A percentile compares a stretch with the other conserved stretches of the same genome.
Conservation (phyloP, 257 asterid genomes). For the Ilex asprella region DNA sequence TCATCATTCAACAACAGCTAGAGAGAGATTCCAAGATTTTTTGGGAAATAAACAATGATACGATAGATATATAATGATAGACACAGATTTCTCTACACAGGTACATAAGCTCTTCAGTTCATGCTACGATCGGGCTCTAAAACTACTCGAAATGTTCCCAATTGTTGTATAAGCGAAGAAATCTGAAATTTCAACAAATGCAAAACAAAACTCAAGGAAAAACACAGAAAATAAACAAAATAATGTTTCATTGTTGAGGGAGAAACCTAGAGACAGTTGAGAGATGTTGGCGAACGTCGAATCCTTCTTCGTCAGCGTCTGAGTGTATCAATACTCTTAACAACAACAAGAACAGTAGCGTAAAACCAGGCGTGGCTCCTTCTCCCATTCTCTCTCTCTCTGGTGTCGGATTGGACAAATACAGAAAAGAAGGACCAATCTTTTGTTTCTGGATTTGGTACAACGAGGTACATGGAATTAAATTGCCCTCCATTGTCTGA, state of each 20-base stretch:
- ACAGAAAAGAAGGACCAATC: too few species aligned
- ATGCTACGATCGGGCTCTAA: too few species aligned
- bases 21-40: too few species aligned
- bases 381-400: background rate
- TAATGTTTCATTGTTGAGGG: background rate
- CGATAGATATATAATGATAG: too few species aligned
- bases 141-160: too few species aligned
- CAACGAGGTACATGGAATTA: background rate
- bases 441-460: background rate
- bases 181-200: background rate
- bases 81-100: too few species aligned
- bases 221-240: background rate
- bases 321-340: constrained; percentile 6
- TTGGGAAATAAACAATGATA: too few species aligned
- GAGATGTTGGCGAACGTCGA: constrained; percentile 78
- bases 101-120: too few species aligned
- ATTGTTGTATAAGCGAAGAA: too few species aligned
- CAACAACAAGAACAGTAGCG: constrained; percentile 1
- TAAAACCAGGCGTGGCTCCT: constrained; percentile 24
- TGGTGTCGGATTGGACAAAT: too few species aligned
- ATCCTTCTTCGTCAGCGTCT: constrained; percentile 34
- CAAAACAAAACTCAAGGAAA: background rate
- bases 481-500: too few species aligned
- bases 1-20: too few species aligned
- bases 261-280: constrained; percentile 67